A percentile compares a stretch with the other conserved stretches of the same genome.
phyloP scores from a whole-genome alignment of 108 stramenopile genomes.

The Epithemia pelagica region DNA sequence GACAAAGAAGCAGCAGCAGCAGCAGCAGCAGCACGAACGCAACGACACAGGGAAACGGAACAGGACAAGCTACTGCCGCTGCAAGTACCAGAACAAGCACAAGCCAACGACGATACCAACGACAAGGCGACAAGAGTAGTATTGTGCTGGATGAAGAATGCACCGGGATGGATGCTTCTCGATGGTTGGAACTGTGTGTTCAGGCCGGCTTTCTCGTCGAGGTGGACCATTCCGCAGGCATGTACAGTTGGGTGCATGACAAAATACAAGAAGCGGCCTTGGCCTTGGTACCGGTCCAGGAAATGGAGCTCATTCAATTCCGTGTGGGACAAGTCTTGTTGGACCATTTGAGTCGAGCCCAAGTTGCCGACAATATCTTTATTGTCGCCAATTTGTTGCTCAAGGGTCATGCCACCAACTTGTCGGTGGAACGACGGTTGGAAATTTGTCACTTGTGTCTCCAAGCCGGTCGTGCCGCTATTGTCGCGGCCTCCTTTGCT shows the following conservation, averaged over 20 bases:
- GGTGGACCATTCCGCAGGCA: too few relatives aligned
- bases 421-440: background rate
- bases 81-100: too few relatives aligned
- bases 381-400: slow-evolving; percentile 4
- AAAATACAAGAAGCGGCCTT: background rate
- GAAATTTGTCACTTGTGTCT: background rate
- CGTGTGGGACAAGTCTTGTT: slow-evolving; percentile 1
- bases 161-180: too few relatives aligned
- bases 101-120: too few relatives aligned
- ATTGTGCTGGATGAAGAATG: too few relatives aligned
- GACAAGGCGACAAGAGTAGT: too few relatives aligned
- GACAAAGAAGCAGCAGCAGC: background rate
- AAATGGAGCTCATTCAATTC: background rate
- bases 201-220: background rate
- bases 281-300: background rate
- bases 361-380: background rate
- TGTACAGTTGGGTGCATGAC: slow-evolving; percentile 5
- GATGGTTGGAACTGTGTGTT: background rate
- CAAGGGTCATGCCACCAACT: background rate
- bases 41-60: background rate
- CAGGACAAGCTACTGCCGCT: background rate
- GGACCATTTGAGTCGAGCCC: background rate
- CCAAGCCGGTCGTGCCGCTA: background rate
- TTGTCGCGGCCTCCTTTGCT: background rate
- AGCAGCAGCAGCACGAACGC: background rate